Evolutionary conservation across 2,329 filamentous ascomycete genomes (phyloP), one percentile per base, ranked within the genome.

Genomic region (Fonsecaea erecta): DNA sequence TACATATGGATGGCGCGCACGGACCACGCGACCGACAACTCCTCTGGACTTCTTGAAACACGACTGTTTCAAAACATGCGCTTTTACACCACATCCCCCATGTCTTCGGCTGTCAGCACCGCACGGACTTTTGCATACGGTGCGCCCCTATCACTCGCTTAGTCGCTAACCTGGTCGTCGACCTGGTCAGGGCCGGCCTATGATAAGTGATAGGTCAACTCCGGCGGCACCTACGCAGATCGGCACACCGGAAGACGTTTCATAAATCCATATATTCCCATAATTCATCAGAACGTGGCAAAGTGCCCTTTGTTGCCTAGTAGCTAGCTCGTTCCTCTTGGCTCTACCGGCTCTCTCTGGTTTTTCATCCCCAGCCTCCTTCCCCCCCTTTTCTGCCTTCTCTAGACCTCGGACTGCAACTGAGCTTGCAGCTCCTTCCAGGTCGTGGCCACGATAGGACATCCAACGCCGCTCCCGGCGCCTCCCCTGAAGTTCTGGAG

Each of bases 401-500:
- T 68, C 71, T 48, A 24, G 43, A 64, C 62, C 18, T 69, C 71
- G 11, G 60, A 58, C 37, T 66, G 61, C 58, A 70, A 30, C 56
- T 63, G 51, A 32, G 63, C 24, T 51, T 62, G 63, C 18, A 70
- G 43, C 35, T 57, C 63, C 40, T 52, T 62, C 68, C 68, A 70
- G 3, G 61, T 70, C 52, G 68, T 70, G 59, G 56, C 62, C 9
- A 68, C 68, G 9, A 62, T 51, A 9, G 68, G 68, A 62, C 68
- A 70, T 48, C 68, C 68, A 28, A 66, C 66, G 21, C 68, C 68
- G 21, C 66, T 68, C 12, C 68, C 68, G 8, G 64, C 60, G 11
- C 68, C 68, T 28, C 68, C 68, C 24, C 52, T 55, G 61, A 70
- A 64, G 57, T 70, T 70, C 56, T 70, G 68, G 46, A 70, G 59